Percentiles rank a stretch among this genome's conserved stretches.
phyloP scores from a whole-genome alignment of 768 basidiomycete genomes.

The Termitomyces titanicus region DNA sequence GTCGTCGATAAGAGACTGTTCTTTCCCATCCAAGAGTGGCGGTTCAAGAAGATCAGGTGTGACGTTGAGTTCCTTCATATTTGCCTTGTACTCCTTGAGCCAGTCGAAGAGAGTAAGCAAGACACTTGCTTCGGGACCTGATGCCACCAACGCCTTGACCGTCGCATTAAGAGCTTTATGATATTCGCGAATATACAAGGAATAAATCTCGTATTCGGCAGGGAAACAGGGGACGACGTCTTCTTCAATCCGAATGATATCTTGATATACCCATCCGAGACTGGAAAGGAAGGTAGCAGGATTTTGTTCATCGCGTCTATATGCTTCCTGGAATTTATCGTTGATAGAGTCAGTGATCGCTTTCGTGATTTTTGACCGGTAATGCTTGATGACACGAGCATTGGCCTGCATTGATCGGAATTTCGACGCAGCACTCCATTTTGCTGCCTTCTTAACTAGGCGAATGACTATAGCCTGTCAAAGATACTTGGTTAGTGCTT shows the following conservation, averaged over 20 bases:
- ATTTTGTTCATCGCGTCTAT: slow-evolving; percentile 56
- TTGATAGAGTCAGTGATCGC: slow-evolving; percentile 77
- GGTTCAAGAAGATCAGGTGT: slow-evolving; percentile 81
- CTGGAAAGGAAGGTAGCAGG: slow-evolving; percentile 73
- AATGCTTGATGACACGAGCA: slow-evolving; percentile 92
- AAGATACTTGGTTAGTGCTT: background rate
- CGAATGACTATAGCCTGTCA: slow-evolving; percentile 85
- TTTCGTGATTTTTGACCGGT: slow-evolving; percentile 84
- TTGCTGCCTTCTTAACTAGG: slow-evolving; percentile 91
- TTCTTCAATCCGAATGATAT: slow-evolving; percentile 88
- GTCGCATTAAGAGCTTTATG: slow-evolving; percentile 80
- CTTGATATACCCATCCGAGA: slow-evolving; percentile 90
- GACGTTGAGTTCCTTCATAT: slow-evolving; percentile 91
- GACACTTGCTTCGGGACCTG: slow-evolving; percentile 84
- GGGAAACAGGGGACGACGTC: slow-evolving; percentile 92
- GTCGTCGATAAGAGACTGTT: slow-evolving; percentile 90
- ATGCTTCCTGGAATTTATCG: slow-evolving; percentile 65
- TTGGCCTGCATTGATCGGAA: slow-evolving; percentile 93
- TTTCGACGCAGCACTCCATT: slow-evolving; percentile 88
- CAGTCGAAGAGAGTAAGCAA: slow-evolving; percentile 86
- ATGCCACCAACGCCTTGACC: slow-evolving; percentile 63
- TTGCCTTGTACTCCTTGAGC: slow-evolving; percentile 93
- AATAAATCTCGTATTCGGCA: slow-evolving; percentile 84
- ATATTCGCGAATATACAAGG: slow-evolving; percentile 81
- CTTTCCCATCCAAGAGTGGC: slow-evolving; percentile 91